Evolutionary conservation across 345 rosid species (phyloP).

Genomic region (Psidium friedrichsthalianum): DNA sequence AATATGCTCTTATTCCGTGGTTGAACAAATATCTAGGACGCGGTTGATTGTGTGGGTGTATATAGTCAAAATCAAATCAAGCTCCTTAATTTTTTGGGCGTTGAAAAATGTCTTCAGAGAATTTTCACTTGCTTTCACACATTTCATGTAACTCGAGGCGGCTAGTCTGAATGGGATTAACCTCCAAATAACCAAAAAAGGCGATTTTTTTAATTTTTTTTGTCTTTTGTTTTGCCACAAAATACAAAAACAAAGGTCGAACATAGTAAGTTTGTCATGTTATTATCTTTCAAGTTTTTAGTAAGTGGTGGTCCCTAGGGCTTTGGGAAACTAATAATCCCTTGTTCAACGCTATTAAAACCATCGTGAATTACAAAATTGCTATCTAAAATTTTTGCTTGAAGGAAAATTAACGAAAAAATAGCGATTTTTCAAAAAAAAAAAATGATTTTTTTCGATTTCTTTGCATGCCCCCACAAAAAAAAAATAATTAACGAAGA

Average conservation of each 20-base stretch:
- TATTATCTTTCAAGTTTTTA: not conserved
- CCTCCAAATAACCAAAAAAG: not conserved
- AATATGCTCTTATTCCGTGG: not conserved
- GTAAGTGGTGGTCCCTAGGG: not conserved
- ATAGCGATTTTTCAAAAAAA: too few species aligned
- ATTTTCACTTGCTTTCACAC: not conserved
- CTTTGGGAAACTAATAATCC: not conserved
- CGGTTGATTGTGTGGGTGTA: accelerated
- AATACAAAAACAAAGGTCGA: not conserved
- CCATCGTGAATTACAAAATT: not conserved
- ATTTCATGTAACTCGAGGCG: not conserved
- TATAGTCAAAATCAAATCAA: not conserved
- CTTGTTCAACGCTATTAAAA: not conserved
- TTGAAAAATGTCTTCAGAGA: too few species aligned
- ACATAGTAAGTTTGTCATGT: not conserved
- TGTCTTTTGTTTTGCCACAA: not conserved
- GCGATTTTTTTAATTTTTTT: not conserved
- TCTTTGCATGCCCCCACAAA: not conserved
- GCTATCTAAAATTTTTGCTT: not conserved
- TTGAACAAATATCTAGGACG: not conserved
- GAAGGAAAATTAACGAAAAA: not conserved
- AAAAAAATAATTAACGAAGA: not conserved
- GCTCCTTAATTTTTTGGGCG: not conserved
- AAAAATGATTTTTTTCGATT: too few species aligned
- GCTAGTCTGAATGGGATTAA: not conserved